A percentile compares a stretch with the other conserved stretches of the same genome.
Conservation (phyloP, 176 grass and related monocot species). For the Avena atlantica region DNA sequence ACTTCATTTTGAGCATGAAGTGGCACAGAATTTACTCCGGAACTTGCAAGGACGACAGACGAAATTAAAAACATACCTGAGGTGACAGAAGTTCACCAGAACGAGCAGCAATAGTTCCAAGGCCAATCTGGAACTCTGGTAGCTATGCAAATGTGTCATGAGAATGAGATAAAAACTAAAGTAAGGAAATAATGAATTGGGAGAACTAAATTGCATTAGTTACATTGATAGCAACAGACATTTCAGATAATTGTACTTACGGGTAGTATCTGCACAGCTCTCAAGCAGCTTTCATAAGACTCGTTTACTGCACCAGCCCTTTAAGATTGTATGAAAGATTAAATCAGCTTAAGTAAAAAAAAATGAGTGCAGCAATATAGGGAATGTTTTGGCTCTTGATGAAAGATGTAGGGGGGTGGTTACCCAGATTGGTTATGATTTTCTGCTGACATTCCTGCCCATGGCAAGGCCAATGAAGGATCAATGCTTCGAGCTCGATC, state of each 20-base stretch:
- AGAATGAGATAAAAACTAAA: slow-evolving; percentile 39
- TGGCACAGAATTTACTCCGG: neutral
- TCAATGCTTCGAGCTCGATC: slow-evolving; percentile 96
- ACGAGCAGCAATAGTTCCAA: slow-evolving; percentile 73
- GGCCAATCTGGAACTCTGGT: slow-evolving; percentile 90
- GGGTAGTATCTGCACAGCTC: slow-evolving; percentile 91
- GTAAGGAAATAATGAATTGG: neutral
- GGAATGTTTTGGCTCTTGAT: slow-evolving; percentile 7
- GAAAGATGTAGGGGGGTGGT: slow-evolving; percentile 1
- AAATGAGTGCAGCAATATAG: slow-evolving; percentile 22
- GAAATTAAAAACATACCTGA: slow-evolving; percentile 58
- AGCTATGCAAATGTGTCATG: slow-evolving; percentile 56
- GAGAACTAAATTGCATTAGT: neutral
- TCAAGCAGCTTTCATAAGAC: slow-evolving; percentile 88
- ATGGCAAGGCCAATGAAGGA: slow-evolving; percentile 90
- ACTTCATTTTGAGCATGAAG: slow-evolving; percentile 16
- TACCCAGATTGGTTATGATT: slow-evolving; percentile 53
- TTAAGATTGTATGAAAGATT: slow-evolving; percentile 47
- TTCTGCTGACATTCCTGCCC: slow-evolving; percentile 90
- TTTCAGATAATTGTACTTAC: slow-evolving; percentile 57
- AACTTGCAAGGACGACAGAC: slow-evolving; percentile 3
- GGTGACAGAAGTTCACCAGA: slow-evolving; percentile 78
- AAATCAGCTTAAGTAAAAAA: slow-evolving; percentile 45
- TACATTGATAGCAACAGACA: neutral
- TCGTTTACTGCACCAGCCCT: slow-evolving; percentile 62